phyloP scores from a whole-genome alignment of 495 filamentous ascomycete genomes.

The Viridothelium virens region DNA sequence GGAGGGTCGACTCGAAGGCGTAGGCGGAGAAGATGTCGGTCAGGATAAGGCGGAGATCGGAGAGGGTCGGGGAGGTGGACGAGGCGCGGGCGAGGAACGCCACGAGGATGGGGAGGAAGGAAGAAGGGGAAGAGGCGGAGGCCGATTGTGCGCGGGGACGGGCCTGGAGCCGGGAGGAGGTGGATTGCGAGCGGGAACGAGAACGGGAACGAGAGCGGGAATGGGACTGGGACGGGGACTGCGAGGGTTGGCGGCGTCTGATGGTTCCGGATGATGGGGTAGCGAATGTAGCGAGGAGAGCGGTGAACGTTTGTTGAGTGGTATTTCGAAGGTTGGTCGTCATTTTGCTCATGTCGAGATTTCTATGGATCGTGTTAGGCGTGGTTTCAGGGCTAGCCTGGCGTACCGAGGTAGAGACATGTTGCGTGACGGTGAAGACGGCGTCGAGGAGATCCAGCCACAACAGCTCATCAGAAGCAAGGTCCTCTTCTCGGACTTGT shows the following conservation, averaged over 20 bases:
- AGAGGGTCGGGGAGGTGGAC: conserved; percentile 70
- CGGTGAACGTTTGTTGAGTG: conserved; percentile 85
- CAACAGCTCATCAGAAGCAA: conserved; percentile 70
- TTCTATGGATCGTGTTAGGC: conserved; percentile 5
- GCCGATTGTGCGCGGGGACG: no score
- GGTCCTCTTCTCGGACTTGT: conserved; percentile 44
- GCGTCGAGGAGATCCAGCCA: conserved; percentile 89
- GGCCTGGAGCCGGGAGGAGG: conserved; percentile 24
- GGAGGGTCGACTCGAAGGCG: conserved; percentile 81
- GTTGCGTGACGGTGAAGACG: conserved; percentile 70
- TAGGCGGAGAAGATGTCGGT: conserved; percentile 89
- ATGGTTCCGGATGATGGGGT: conserved; percentile 14
- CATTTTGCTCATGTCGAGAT: conserved; percentile 39
- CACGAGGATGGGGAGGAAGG: conserved; percentile 82
- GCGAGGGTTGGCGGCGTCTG: conserved; percentile 29
- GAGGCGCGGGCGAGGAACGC: conserved; percentile 84
- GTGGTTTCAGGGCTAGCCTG: conserved; percentile 14
- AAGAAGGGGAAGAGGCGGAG: conserved; percentile 23
- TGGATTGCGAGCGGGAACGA: conserved; percentile 33
- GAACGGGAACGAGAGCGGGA: conserved; percentile 26
- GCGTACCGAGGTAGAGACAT: conserved; percentile 26
- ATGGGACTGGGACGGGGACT: conserved; percentile 18
- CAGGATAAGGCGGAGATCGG: conserved; percentile 77
- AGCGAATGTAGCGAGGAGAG: conserved; percentile 53
- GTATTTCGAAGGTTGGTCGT: conserved; percentile 59